Evolutionary conservation across 176 grass and related monocot species (phyloP).

Genomic region (Secale cereale): DNA sequence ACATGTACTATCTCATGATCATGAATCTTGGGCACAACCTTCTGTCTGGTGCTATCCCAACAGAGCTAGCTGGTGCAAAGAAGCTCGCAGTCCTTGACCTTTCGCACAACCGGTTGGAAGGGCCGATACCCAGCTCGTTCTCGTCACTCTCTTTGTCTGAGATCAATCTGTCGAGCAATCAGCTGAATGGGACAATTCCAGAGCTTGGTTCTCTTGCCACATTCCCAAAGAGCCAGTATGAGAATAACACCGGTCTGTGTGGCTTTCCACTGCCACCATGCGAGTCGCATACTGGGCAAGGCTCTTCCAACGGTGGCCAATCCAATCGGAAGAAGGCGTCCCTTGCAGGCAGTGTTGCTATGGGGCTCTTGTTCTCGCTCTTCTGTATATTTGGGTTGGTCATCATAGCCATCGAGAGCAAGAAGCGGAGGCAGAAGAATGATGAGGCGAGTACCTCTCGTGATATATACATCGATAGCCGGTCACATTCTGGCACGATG

Average conservation of each 20-base stretch:
- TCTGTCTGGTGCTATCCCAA: slow-evolving; percentile 62
- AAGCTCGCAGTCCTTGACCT: slow-evolving; percentile 81
- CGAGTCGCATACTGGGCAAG: background rate
- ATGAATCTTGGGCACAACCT: slow-evolving; percentile 89
- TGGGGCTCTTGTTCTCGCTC: slow-evolving; percentile 70
- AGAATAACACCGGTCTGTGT: slow-evolving; percentile 84
- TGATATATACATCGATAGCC: slow-evolving; percentile 80
- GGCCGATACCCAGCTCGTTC: slow-evolving; percentile 76
- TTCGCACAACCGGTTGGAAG: slow-evolving; percentile 75
- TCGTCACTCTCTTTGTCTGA: slow-evolving; percentile 67
- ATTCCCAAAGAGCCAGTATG: slow-evolving; percentile 57
- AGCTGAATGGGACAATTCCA: slow-evolving; percentile 84
- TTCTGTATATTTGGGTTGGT: slow-evolving; percentile 81
- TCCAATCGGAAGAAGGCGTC: slow-evolving; percentile 56
- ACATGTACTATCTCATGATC: slow-evolving; percentile 93
- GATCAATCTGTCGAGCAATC: slow-evolving; percentile 84
- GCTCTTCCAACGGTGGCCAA: slow-evolving; percentile 20
- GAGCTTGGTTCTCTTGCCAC: slow-evolving; percentile 81
- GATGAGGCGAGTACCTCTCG: slow-evolving; percentile 48
- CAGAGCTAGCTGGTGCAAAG: slow-evolving; percentile 47
- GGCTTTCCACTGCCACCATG: slow-evolving; percentile 44
- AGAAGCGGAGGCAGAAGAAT: slow-evolving; percentile 56
- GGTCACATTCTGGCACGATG: slow-evolving; percentile 64
- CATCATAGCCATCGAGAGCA: slow-evolving; percentile 64
- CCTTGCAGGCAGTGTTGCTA: slow-evolving; percentile 63